phyloP scores from a whole-genome alignment of 2,329 filamentous ascomycete species.

The Neonectria ditissima region DNA sequence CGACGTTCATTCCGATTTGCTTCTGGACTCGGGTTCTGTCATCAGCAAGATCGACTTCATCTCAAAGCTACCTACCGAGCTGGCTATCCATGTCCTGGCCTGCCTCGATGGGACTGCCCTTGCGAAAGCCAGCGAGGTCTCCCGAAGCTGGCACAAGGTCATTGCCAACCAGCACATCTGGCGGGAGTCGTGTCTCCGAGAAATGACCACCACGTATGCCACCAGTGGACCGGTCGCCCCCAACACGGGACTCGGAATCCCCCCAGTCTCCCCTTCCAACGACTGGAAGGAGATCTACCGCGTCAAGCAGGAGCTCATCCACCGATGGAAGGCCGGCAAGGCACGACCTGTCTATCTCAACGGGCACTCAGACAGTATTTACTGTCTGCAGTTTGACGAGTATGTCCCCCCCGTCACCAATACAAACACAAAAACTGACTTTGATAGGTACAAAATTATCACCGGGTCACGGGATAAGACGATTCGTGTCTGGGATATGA shows the following conservation, averaged over 20 bases:
- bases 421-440: slow-evolving; percentile 48
- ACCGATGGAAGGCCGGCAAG: slow-evolving; percentile 82
- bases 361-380: slow-evolving; percentile 95
- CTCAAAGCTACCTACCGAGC: slow-evolving; percentile 64
- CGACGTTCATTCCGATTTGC: slow-evolving; percentile 50
- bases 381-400: slow-evolving; percentile 98
- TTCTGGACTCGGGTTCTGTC: slow-evolving; percentile 50
- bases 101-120: slow-evolving; percentile 67
- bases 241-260: slow-evolving; percentile 69
- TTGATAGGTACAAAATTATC: slow-evolving; percentile 86
- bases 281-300: slow-evolving; percentile 90
- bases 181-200: slow-evolving; percentile 72
- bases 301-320: slow-evolving; percentile 79
- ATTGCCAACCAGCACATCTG: slow-evolving; percentile 69
- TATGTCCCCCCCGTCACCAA: slow-evolving; percentile 57
- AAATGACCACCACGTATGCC: slow-evolving; percentile 71
- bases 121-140: slow-evolving; percentile 62
- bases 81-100: slow-evolving; percentile 69
- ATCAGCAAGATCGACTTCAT: slow-evolving; percentile 71
- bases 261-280: slow-evolving; percentile 67
- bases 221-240: slow-evolving; percentile 65
- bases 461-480: slow-evolving; percentile 96
- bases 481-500: slow-evolving; percentile 95
- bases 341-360: slow-evolving; percentile 89
- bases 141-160: slow-evolving; percentile 60